Evolutionary conservation across 2,329 filamentous ascomycete species (phyloP), one percentile per base, ranked within the genome.

Genomic region (Pezicula radicicola): DNA sequence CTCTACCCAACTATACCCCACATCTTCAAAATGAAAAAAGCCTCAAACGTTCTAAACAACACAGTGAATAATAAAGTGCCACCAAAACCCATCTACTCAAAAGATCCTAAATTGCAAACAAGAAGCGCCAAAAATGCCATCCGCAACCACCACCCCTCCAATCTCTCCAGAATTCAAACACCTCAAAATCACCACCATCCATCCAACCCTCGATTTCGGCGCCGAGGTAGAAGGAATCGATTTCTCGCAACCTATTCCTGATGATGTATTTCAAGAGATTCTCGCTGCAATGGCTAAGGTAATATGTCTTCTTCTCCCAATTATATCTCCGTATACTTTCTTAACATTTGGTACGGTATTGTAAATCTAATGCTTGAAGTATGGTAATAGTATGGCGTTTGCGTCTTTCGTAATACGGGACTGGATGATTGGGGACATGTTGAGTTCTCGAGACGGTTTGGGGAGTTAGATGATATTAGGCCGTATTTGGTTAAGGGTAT

Each of bases 401-500:
- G 72, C 36, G 73, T 80, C 18, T 75, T 82, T 61, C 76, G 77
- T 37, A 61, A 71, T 13, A 79, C 80, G 1, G 67, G 68, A 13
- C 67, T 84, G 9, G 69, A 73, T 50, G 79, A 84, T 60, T 70
- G 69, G 6, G 54, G 66, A 2, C 81, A 84, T 58, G 71, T 83
- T 35, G 66, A 66, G 6, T 79, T 84, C 61, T 73, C 76, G 15
- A 58, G 60, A 2, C 69, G 68, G 1, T 75, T 84, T 53, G 81
- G 80, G 18, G 76, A 80, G 19, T 72, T 83, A 0, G 80, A 84
- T 64, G 75, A 81, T 59, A 72, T 39, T 28, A 54, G 49, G 53
- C 16, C 57, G 25, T 33, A 51, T 39, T 15, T 15, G 36, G 36
- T 16, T 16, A 16, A 16, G 36, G 36, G 36, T 16, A 15, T 15